Evolutionary conservation across 495 filamentous ascomycete genomes (phyloP).

Genomic region (Penicillium angulare): DNA sequence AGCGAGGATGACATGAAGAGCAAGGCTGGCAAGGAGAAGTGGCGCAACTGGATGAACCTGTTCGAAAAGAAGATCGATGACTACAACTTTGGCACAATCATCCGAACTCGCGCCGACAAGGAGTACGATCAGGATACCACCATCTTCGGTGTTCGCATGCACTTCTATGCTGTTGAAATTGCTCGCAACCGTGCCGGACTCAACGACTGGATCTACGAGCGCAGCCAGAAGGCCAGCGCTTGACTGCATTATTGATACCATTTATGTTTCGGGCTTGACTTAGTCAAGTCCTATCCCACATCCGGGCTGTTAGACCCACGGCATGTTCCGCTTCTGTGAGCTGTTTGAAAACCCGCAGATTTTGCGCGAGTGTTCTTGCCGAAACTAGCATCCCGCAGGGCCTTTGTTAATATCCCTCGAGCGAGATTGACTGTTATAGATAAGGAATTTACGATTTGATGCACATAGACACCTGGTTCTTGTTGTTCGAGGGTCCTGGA

Average conservation of each 20-base stretch:
- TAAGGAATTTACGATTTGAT: too few relatives aligned
- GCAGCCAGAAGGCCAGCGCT: conserved; percentile 50
- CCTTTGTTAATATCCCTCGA: background rate
- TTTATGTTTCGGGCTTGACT: background rate
- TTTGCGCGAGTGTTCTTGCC: background rate
- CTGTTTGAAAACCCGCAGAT: background rate
- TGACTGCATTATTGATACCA: conserved; percentile 14
- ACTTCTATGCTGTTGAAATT: conserved; percentile 98
- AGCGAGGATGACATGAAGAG: conserved; percentile 97
- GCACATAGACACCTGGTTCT: too few relatives aligned
- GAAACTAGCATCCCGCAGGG: background rate
- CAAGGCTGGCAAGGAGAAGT: conserved; percentile 91
- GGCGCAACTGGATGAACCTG: conserved; percentile 90
- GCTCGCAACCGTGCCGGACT: conserved; percentile 82
- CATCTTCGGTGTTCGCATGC: conserved; percentile 88
- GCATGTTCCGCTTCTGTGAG: conserved; percentile 12
- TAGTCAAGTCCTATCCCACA: conserved; percentile 8
- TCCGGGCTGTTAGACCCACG: conserved; percentile 20
- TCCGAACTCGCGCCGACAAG: conserved; percentile 70
- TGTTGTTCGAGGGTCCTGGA: too few relatives aligned
- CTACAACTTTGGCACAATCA: conserved; percentile 95
- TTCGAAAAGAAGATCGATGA: conserved; percentile 93
- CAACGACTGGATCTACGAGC: conserved; percentile 96
- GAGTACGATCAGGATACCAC: conserved; percentile 90
- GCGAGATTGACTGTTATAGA: too few relatives aligned